Evolutionary conservation across 1,284 basidiomycete species (phyloP), one percentile per base, ranked within the genome.

Genomic region (Ceratobasidium sp.): DNA sequence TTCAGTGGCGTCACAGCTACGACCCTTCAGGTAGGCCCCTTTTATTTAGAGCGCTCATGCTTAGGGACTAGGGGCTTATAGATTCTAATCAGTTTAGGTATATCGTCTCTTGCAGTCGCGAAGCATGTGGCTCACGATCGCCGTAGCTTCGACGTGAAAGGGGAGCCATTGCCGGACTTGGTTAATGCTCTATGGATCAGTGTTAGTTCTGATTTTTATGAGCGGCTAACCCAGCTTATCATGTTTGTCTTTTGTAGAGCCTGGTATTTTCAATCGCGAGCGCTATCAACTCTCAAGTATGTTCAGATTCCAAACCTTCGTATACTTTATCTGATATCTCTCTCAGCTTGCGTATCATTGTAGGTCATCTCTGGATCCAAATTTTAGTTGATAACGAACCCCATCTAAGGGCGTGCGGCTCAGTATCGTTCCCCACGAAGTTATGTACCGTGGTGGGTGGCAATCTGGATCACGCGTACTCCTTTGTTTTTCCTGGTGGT

Each of bases 151-250:
- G 68, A 71, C 3, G 68, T 18, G 5, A 20, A 55, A 42, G 23
- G 33, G 9, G 23, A 2, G n/a, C 12, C 51, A 7, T 0, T 77
- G 10, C 12, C 40, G 15, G 68, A 61, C 88, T 3, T 75, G n/a
- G 92, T 93, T 61, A 93, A 93, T 82, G 87, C 86, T 39, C 91
- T 93, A 81, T 93, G 92, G 92, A 93, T 94, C 81, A 88, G 89
- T 0, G 68, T 71, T 56, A 26, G 68, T 71, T 20, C 18, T 20
- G 23, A 23, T 39, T 20, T 20, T 33, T 55, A 40, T 9, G 12
- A 49, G n/a, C 53, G 40, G 20, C 28, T 20, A 3, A 39, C 3
- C 33, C 4, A n/a, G 40, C 5, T 6, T 23, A 28, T 20, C 13
- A 10, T 20, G 39, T 20, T n/a, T 40, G 20, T 40, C 23, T 49